Evolutionary conservation across 352 stramenopile genomes (phyloP), one percentile per base, ranked within the genome.

Genomic region (Elongisporangium senticosum): DNA sequence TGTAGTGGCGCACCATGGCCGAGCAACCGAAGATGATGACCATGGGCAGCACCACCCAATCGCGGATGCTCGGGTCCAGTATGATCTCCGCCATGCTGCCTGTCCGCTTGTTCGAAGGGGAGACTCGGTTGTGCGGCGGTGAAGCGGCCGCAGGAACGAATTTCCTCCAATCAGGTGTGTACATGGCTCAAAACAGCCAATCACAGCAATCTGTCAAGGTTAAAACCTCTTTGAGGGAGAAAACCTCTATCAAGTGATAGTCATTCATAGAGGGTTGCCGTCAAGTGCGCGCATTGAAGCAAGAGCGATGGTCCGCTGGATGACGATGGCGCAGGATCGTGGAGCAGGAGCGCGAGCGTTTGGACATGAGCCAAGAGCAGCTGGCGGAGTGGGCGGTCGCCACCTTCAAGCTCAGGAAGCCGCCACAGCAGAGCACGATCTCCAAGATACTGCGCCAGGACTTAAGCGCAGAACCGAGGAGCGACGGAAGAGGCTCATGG

Each of bases 41-140:
- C 65, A 99, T 96, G 51, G 97, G 97, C 55, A 99, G 83, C 59
- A 99, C 93, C 40, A 99, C 96, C 93, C 93, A 98, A 68, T 98
- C 86, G 62, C 90, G 86, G 67, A 98, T 97, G 64, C 83, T 91
- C 72, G 90, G 86, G 75, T 98, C 92, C 61, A 98, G 74, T 67
- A 96, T 90, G 64, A 97, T 93, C 77, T 91, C 82, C 69, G 89
- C 82, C 82, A 91, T 91, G n/a, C 39, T 28, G 40, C 48, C 24
- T n/a, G 8, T 28, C 49, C 51, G 24, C 4, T 20, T 49, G 49
- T 40, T 65, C 1, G 13, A 51, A 50, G 21, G 49, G 49, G 57
- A 62, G 49, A n/a, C 22, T 49, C n/a, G 40, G 40, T 20, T 49
- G 40, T 24, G 19, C 11, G n/a, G 21, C 48, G 48, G 48, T 52